Conservation (phyloP, 1,139 yeast genomes). For the Hemisphaericaspora lyxosophila region DNA sequence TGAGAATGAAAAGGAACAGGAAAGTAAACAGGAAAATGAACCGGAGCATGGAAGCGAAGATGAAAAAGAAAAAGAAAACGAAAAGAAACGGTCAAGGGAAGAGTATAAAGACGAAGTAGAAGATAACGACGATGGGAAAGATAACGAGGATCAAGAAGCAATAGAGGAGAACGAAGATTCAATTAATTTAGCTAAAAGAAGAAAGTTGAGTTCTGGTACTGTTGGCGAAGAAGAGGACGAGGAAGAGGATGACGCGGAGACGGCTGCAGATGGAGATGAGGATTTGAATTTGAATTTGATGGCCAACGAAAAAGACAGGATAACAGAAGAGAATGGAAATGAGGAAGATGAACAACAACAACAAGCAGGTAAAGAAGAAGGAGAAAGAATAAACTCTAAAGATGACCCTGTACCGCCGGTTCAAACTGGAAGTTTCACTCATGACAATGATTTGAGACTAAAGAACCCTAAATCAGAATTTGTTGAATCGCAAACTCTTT, state of each 20-base stretch:
- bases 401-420: conserved; percentile 44
- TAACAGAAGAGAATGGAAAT: conserved; percentile 8
- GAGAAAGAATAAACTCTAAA: conserved; percentile 22
- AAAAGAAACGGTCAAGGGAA: conserved; percentile 5
- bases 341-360: conserved; percentile 8
- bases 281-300: conserved; percentile 11
- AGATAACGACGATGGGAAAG: conserved; percentile 8
- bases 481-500: conserved; percentile 70
- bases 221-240: conserved; percentile 11
- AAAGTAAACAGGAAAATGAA: no score
- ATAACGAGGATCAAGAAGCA: conserved; percentile 13
- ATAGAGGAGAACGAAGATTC: conserved; percentile 10
- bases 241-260: conserved; percentile 14
- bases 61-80: conserved; percentile 3
- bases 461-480: conserved; percentile 79
- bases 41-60: not conserved
- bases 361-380: conserved; percentile 7
- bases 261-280: conserved; percentile 7
- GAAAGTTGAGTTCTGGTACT: conserved; percentile 10
- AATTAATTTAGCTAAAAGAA: conserved; percentile 15
- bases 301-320: conserved; percentile 12
- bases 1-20: conserved; percentile 3
- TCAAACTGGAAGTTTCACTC: conserved; percentile 48
- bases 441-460: conserved; percentile 56
- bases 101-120: conserved; percentile 4